Evolutionary conservation across 495 filamentous ascomycete species (phyloP).

Genomic region (Trypethelium eluteriae): DNA sequence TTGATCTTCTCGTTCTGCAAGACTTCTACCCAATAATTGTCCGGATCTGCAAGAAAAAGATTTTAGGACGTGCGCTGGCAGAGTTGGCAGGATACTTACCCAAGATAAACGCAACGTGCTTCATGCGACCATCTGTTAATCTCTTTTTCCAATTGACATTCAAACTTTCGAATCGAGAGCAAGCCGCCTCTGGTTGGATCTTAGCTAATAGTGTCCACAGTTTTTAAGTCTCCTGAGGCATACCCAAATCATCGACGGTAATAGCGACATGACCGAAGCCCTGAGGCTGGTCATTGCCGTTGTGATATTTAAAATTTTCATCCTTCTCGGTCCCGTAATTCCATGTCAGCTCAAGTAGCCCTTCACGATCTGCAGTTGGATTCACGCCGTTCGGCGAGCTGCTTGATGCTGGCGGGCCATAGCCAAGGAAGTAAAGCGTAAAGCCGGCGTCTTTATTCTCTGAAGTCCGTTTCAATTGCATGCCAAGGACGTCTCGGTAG

Average conservation of each 20-base stretch:
- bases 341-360: constrained; percentile 85
- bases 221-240: background rate
- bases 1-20: constrained; percentile 64
- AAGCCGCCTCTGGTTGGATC: constrained; percentile 55
- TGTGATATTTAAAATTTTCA: constrained; percentile 74
- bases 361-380: constrained; percentile 61
- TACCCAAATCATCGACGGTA: constrained; percentile 70
- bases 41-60: constrained; percentile 55
- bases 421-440: constrained; percentile 90
- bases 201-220: background rate
- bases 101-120: constrained; percentile 86
- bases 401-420: constrained; percentile 50
- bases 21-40: constrained; percentile 87
- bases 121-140: constrained; percentile 85
- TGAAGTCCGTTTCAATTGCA: constrained; percentile 64
- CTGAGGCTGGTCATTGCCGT: constrained; percentile 84
- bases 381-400: constrained; percentile 44
- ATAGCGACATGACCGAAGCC: constrained; percentile 90
- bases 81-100: constrained; percentile 24
- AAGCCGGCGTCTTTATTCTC: constrained; percentile 67
- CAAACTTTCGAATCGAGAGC: constrained; percentile 71
- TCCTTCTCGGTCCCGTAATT: constrained; percentile 96
- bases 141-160: constrained; percentile 90
- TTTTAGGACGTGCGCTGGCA: background rate
- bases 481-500: constrained; percentile 85